phyloP scores from a whole-genome alignment of 2,329 filamentous ascomycete genomes.

The Alternaria gaisen region DNA sequence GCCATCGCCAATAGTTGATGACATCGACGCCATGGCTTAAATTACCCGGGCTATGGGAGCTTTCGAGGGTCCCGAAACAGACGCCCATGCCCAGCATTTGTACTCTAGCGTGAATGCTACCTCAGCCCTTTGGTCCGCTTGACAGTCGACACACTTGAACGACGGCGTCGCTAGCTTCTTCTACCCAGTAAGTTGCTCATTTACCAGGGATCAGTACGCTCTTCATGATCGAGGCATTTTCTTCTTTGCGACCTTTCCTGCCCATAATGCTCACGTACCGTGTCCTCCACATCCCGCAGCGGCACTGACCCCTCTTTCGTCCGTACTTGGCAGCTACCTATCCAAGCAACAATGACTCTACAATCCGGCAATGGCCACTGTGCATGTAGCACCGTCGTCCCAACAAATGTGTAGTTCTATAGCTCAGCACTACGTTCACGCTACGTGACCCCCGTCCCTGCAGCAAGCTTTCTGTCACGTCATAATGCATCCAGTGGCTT shows the following conservation, averaged over 20 bases:
- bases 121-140: conserved; percentile 3
- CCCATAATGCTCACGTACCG: not conserved
- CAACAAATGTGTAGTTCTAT: conserved; percentile 12
- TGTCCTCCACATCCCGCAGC: conserved; percentile 3
- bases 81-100: not conserved
- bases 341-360: conserved; percentile 5
- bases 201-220: not conserved
- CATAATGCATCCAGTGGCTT: conserved; percentile 13
- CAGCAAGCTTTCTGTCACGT: conserved; percentile 8
- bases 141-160: not conserved
- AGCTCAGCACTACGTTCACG: conserved; percentile 4
- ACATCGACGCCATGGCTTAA: conserved; percentile 3
- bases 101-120: not conserved
- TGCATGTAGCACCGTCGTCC: conserved; percentile 15
- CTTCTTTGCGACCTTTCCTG: not conserved
- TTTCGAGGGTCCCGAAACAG: not conserved
- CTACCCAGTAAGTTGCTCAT: not conserved
- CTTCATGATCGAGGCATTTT: not conserved
- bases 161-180: conserved; percentile 4
- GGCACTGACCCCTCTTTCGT: conserved; percentile 1
- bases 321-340: not conserved
- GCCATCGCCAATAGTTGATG: conserved; percentile 1
- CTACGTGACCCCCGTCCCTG: conserved; percentile 10
- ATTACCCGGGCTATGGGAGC: not conserved
- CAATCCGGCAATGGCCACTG: conserved; percentile 3